Evolutionary conservation across 139 green algal genomes (phyloP).

Genomic region (Chlorella ohadii): DNA sequence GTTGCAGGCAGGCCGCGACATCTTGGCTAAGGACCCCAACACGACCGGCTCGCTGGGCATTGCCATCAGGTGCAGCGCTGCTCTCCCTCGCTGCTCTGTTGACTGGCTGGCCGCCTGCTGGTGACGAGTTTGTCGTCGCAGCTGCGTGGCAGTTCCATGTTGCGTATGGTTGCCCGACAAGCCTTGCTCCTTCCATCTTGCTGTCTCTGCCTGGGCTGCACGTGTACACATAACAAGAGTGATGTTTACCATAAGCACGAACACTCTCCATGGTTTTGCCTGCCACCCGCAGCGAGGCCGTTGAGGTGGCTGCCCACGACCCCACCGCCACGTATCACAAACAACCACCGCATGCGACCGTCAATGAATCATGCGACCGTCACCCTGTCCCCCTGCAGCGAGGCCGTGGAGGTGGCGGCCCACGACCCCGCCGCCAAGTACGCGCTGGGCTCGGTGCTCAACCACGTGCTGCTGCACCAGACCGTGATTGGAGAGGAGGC

Average conservation of each 20-base stretch:
- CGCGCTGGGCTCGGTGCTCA: conserved; percentile 45
- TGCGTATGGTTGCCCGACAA: too few relatives aligned
- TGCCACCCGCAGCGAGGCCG: conserved; percentile 15
- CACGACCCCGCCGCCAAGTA: conserved; percentile 40
- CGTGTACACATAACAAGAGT: too few relatives aligned
- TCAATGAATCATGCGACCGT: too few relatives aligned
- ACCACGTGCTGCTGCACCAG: conserved; percentile 54
- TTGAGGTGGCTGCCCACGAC: conserved; percentile 43
- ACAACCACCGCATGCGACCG: too few relatives aligned
- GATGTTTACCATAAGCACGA: too few relatives aligned
- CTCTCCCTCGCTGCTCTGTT: not conserved
- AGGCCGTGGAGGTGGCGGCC: conserved; percentile 42
- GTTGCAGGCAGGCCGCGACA: conserved; percentile 11
- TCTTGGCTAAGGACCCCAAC: conserved; percentile 31
- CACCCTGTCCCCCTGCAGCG: not conserved
- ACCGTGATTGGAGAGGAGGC: conserved; percentile 49
- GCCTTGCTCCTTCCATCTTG: too few relatives aligned
- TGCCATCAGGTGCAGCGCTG: conserved; percentile 11
- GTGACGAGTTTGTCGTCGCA: too few relatives aligned
- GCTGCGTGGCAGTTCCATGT: too few relatives aligned
- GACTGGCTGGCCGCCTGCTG: too few relatives aligned
- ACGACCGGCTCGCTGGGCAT: conserved; percentile 21
- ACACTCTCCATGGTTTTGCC: too few relatives aligned
- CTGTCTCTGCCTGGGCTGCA: too few relatives aligned
- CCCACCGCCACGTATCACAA: conserved; percentile 39